These are phyloP conservation scores for Pilobolus umbonatus DNA, from an alignment of 192 early-diverging fungal species.

Conservation along the genomic window DNA sequence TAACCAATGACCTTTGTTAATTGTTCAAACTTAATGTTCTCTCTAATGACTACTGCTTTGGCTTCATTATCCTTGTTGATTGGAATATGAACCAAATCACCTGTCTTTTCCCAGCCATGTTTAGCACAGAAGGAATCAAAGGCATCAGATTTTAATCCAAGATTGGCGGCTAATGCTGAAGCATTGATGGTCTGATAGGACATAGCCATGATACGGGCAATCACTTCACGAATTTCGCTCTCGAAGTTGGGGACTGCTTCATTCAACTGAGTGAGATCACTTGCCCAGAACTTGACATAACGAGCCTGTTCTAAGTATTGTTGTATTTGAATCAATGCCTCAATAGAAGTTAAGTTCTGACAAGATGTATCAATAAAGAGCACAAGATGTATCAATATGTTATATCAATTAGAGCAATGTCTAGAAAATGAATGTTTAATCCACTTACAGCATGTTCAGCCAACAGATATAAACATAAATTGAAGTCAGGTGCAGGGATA, in stretches of 20 bases:
- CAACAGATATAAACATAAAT: conserved; percentile 83
- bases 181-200: conserved; percentile 78
- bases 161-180: conserved; percentile 51
- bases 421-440: not conserved
- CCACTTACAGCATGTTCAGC: conserved; percentile 60
- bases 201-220: conserved; percentile 68
- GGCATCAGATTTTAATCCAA: conserved; percentile 65
- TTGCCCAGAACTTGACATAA: conserved; percentile 76
- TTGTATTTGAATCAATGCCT: conserved; percentile 66
- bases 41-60: conserved; percentile 79
- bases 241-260: conserved; percentile 68
- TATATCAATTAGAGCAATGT: not conserved
- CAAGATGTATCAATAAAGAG: too few species aligned
- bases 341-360: too few species aligned
- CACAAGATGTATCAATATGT: conserved; percentile 14
- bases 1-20: conserved; percentile 42
- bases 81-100: conserved; percentile 65
- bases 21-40: conserved; percentile 84
- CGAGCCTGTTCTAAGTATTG: conserved; percentile 72
- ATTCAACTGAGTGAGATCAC: conserved; percentile 52
- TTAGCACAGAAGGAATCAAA: conserved; percentile 55
- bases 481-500: conserved; percentile 83
- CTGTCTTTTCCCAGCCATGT: conserved; percentile 58
- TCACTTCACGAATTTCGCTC: conserved; percentile 65
- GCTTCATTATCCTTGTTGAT: conserved; percentile 80